These are phyloP conservation scores for Ascochyta clinopodiicola DNA, from an alignment of 2,329 filamentous ascomycete species.

Conservation along the genomic window DNA sequence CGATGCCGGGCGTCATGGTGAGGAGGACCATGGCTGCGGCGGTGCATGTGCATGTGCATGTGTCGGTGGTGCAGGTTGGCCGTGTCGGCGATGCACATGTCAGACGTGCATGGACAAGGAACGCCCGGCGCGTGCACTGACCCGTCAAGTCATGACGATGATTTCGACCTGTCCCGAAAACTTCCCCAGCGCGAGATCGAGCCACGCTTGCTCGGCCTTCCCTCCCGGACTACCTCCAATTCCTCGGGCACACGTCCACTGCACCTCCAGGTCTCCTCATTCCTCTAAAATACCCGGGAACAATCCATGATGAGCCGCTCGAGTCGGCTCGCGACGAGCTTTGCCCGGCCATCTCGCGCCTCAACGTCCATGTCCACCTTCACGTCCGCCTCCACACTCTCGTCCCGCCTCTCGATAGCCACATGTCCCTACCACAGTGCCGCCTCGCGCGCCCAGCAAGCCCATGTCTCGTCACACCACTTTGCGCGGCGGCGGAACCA, in stretches of 20 bases:
- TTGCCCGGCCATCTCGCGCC: conserved; percentile 26
- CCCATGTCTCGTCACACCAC: conserved; percentile 34
- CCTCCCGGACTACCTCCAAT: conserved; percentile 6
- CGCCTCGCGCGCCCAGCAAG: conserved; percentile 9
- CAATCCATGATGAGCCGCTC: conserved; percentile 42
- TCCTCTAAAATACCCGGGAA: conserved; percentile 5
- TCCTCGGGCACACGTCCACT: conserved; percentile 33
- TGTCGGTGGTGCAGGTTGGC: background rate
- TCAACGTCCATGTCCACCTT: background rate
- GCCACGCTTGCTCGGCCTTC: conserved; percentile 16
- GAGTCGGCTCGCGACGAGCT: conserved; percentile 46
- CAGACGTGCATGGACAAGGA: conserved; percentile 2
- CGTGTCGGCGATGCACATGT: conserved; percentile 56
- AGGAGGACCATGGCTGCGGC: conserved; percentile 71
- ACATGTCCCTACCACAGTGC: conserved; percentile 32
- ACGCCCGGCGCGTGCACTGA: background rate
- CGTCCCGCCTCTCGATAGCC: conserved; percentile 25
- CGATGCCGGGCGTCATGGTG: conserved; percentile 74
- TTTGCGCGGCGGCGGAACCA: conserved; percentile 55
- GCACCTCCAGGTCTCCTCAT: conserved; percentile 15
- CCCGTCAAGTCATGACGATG: conserved; percentile 30
- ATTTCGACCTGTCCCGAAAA: conserved; percentile 18
- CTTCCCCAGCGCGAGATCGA: conserved; percentile 21
- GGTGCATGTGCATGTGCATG: background rate
- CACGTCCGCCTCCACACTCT: background rate